Conservation (phyloP, 495 filamentous ascomycete species). For the Annulohypoxylon maeteangense region DNA sequence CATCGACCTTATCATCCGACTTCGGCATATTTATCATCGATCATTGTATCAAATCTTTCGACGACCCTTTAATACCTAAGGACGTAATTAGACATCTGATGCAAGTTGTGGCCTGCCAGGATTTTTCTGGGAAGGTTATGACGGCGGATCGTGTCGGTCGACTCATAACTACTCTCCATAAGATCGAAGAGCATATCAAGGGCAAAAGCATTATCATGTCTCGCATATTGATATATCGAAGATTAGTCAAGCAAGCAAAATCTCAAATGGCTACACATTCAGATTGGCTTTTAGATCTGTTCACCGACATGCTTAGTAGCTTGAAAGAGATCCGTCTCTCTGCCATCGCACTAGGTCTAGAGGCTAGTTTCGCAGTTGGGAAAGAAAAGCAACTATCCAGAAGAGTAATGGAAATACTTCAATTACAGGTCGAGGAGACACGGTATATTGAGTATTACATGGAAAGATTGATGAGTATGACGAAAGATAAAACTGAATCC, state of each 20-base stretch:
- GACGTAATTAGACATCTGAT: constrained; percentile 79
- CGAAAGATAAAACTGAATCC: constrained; percentile 69
- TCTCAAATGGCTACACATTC: constrained; percentile 70
- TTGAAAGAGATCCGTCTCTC: constrained; percentile 77
- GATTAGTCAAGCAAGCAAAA: constrained; percentile 74
- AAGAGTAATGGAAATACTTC: constrained; percentile 72
- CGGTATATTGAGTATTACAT: constrained; percentile 72
- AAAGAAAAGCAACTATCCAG: constrained; percentile 71
- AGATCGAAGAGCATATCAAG: constrained; percentile 75
- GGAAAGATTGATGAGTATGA: constrained; percentile 75
- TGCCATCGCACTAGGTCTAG: constrained; percentile 78
- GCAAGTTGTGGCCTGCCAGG: constrained; percentile 79
- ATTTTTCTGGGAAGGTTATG: constrained; percentile 78
- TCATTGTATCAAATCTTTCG: constrained; percentile 74
- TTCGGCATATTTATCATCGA: constrained; percentile 84
- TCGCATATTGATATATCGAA: constrained; percentile 79
- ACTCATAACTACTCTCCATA: constrained; percentile 73
- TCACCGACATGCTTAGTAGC: constrained; percentile 80
- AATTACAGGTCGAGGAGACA: constrained; percentile 64
- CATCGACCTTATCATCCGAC: constrained; percentile 73
- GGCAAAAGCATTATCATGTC: constrained; percentile 81
- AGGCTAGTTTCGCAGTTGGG: constrained; percentile 71
- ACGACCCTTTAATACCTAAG: constrained; percentile 69
- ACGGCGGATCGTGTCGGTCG: constrained; percentile 71
- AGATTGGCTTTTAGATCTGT: constrained; percentile 83